Conservation (phyloP, 108 stramenopile species). For the Cyclotella atomus region DNA sequence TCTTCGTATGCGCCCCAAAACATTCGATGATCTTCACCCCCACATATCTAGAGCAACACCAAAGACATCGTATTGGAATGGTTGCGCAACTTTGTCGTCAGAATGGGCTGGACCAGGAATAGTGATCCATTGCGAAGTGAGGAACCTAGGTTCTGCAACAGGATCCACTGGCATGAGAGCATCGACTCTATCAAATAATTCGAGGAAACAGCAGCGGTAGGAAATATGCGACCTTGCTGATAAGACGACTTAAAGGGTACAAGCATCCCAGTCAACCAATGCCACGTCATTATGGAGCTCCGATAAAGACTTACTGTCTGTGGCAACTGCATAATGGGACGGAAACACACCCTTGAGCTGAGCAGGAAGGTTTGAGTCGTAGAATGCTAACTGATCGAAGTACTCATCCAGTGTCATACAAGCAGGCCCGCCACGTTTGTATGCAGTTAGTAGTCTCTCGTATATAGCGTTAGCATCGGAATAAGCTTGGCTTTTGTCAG, state of each 20-base stretch:
- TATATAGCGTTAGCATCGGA: not conserved
- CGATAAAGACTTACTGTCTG: not conserved
- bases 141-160: not conserved
- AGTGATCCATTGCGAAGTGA: not conserved
- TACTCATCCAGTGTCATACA: not conserved
- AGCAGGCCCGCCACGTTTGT: not conserved
- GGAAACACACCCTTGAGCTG: not conserved
- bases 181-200: not conserved
- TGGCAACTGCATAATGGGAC: not conserved
- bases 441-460: not conserved
- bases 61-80: constrained; percentile 8
- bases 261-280: not conserved
- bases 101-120: not conserved
- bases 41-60: constrained; percentile 4
- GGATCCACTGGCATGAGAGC: not conserved
- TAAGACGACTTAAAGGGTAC: not conserved
- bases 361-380: not conserved
- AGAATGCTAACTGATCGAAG: not conserved
- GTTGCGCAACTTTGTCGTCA: not conserved
- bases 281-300: not conserved
- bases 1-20: constrained; percentile 23
- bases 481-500: not conserved
- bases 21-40: not conserved
- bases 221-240: not conserved
- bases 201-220: not conserved